Base-by-base conservation (phyloP, 208 protist genomes). In the Wallacemonas sp. region DNA sequence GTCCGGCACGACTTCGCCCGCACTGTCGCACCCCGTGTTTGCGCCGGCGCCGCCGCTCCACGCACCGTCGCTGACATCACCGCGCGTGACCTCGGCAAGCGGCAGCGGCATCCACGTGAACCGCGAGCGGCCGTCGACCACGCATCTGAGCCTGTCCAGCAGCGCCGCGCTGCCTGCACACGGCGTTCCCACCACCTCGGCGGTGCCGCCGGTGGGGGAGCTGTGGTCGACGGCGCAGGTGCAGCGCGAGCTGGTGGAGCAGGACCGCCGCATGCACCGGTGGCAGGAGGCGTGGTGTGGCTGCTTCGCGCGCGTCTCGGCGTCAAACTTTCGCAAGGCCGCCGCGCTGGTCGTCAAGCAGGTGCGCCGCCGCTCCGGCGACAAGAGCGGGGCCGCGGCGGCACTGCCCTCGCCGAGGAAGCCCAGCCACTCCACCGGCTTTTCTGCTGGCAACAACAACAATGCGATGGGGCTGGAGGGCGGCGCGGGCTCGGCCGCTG, bases 161-260 rank as follows among this genome's bases (percentile, higher is more conserved):
- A 59, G 52, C n/a, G 26, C 22, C 14, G 4, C 52, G 14, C 52
- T 22, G 25, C n/a, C 38, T 5, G n/a, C n/a, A n/a, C n/a, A 48
- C 4, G 18, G 11, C 44, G 44, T 4, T 5, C 44, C 18, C 18
- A 7, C 18, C 11, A 48, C 4, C 11, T 18, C 29, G 26, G 32
- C 32, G 26, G 31, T 11, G 7, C 25, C n/a, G n/a, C n/a, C 5
- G 22, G 54, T 70, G 16, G 75, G 55, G 18, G 71, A 52, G 14
- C 62, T 73, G 14, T 85, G 78, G 82, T 59, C 57, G 20, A 55
- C 72, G 14, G 20, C 65, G n/a, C 57, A 52, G 38, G 31, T 86
- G 26, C 79, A 77, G n/a, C 39, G 61, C 2, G 83, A 86, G 45
- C 72, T 89, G 12, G 46, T 83, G 23, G 45, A 76, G 45, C 79